Evolutionary conservation across 148 eudicot genomes (phyloP).

Genomic region (Beta vulgaris): DNA sequence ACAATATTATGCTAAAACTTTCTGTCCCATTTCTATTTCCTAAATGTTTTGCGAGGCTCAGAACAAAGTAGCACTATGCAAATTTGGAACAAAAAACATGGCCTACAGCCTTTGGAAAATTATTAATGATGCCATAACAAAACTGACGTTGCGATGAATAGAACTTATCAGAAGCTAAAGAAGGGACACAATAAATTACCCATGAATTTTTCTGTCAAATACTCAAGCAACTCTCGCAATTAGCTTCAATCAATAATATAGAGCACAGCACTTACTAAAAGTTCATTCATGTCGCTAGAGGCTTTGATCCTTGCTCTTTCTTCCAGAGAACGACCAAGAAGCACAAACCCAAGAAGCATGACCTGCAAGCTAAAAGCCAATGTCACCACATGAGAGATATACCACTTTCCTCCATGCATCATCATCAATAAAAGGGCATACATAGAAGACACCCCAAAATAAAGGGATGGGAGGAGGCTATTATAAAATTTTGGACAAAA

Average conservation of each 20-base stretch:
- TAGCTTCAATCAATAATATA: background rate
- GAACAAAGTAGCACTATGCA: too few relatives aligned
- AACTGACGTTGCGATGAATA: background rate
- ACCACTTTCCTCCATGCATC: background rate
- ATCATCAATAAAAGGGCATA: background rate
- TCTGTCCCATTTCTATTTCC: too few relatives aligned
- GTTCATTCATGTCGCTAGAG: constrained; percentile 94
- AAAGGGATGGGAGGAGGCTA: constrained; percentile 4
- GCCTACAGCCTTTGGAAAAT: background rate
- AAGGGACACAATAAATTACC: background rate
- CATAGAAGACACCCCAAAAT: constrained; percentile 6
- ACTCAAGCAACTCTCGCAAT: background rate
- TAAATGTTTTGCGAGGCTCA: background rate
- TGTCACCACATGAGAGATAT: constrained; percentile 28
- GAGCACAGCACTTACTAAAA: constrained; percentile 53
- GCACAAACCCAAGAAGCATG: constrained; percentile 97
- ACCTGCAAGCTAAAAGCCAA: constrained; percentile 82
- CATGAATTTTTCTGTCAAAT: background rate
- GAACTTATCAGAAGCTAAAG: background rate
- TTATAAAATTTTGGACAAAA: background rate
- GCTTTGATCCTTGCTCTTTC: constrained; percentile 85
- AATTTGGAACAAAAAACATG: background rate
- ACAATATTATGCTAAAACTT: background rate
- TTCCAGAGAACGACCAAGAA: constrained; percentile 86
- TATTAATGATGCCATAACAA: background rate